Evolutionary conservation across 768 basidiomycete species (phyloP), one percentile per base, ranked within the genome.

Genomic region (Amanita rubescens): DNA sequence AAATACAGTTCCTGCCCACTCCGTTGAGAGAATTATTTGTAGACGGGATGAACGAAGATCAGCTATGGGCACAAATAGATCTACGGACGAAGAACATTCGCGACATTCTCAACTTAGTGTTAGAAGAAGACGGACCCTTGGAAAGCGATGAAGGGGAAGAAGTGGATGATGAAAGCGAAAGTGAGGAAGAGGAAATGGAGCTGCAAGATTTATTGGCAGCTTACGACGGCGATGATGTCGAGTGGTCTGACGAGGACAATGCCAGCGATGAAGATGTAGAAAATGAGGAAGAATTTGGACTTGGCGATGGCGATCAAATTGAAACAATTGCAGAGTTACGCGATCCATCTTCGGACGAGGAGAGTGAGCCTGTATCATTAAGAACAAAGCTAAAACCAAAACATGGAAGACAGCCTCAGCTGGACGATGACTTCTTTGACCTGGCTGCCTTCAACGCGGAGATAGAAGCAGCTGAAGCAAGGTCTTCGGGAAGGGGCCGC

Each of bases 1-100:
- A 63, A 41, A 44, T 63, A 3, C 51, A 67, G 10, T 72, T 84
- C 47, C 63, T 72, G 48, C 70, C 70, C 22, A 96, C 95, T 0
- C 94, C 94, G 5, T 67, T 97, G 2, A 72, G 81, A 6, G 79
- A 79, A 33, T 77, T 99, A 17, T 88, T 83, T 55, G 73, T 84
- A 11, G 81, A 91, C 19, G 85, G 78, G 15, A 85, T 96, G 81
- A 86, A 84, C 59, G 77, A 81, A 20, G 89, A 90, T 53, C 94
- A 95, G 66, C 73, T 97, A 24, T 99, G 95, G 95, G 85, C 85
- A 37, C 95, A 99, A 70, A 67, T 98, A 51, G 95, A 98, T 63
- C 72, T 99, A 51, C 75, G 90, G 41, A 74, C 84, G 14, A 78
- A 81, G 56, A 78, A 76, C 42, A 71, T 97, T 20, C 87, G 85